Base-by-base conservation (phyloP, 495 filamentous ascomycete species). In the Filosporella fistucella region DNA sequence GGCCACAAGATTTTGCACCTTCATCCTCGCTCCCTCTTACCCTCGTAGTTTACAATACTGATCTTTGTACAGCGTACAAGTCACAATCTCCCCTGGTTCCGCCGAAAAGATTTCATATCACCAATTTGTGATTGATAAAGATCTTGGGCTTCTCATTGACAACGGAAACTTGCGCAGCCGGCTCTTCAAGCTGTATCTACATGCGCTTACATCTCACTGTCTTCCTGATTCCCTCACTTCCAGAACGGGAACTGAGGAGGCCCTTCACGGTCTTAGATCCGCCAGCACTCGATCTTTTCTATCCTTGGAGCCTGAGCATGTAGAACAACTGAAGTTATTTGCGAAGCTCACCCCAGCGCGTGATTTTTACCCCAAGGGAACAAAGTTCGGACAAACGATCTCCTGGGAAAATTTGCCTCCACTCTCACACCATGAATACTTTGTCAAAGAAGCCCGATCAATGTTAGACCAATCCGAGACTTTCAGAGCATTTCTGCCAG, bases 231-330 rank as follows among this genome's bases (percentile, higher is more conserved):
- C 68, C 0, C 58, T 87, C 1, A 82, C 78, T 0, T 45, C 52
- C 0, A 68, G 62, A 21, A 86, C 80, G 2, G 85, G 85, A 0
- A 85, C 80, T 0, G 84, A 87, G 47, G 67, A 84, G 52, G 69
- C 75, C 0, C 56, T 87, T 1, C 44, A 52, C 0, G 70, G 76
- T 20, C 65, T 86, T 9, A 47, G 50, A 1, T 73, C 68, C 2
- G 74, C 75, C 20, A 62, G 74, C 1, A 51, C 77, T 0, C 54
- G 67, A 38, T 84, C 80, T 0, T 82, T 80, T 35, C 55, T 59
- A 8, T 49, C 46, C 2, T 62, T 85, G 2, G 50, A 60, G 3
- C 10, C 46, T 1, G 63, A 67, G 5, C 64, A 81, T 35, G 38
- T 68, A 14, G 16, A 52, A 0, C 42, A 76, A 7, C 60, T 83